These are phyloP conservation scores for Rhodosporidiobolus sp. DNA, from an alignment of 768 basidiomycete species.

Conservation along the genomic window DNA sequence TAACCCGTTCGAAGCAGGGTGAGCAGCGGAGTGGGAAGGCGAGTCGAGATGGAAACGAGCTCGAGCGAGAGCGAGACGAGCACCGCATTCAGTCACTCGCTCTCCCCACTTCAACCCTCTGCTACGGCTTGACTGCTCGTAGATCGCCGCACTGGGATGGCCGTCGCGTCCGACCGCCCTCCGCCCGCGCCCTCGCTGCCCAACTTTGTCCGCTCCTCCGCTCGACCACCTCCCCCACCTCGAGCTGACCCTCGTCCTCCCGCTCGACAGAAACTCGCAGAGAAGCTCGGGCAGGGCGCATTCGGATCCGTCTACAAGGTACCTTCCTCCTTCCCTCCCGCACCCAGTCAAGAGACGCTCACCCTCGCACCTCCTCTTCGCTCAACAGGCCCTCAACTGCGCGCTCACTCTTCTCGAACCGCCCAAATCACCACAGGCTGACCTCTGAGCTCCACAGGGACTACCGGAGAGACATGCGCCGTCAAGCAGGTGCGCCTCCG, in stretches of 20 bases:
- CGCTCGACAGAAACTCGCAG: conserved; percentile 26
- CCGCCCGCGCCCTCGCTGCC: conserved; percentile 15
- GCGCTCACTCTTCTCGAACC: neutral
- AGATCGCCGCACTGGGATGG: neutral
- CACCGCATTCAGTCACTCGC: no score
- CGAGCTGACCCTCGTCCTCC: neutral
- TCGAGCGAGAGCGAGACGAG: no score
- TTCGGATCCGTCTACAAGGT: conserved; percentile 38
- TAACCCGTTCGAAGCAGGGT: no score
- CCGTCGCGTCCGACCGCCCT: neutral
- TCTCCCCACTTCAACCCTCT: no score
- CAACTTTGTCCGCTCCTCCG: conserved; percentile 20
- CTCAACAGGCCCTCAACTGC: conserved; percentile 40
- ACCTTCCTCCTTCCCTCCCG: neutral
- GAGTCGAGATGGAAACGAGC: no score
- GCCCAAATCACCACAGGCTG: neutral
- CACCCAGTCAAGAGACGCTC: neutral
- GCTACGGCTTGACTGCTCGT: no score
- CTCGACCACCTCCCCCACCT: neutral
- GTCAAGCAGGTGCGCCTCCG: conserved; percentile 68
- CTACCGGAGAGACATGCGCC: conserved; percentile 95
- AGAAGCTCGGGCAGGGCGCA: conserved; percentile 36
- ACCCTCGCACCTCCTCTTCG: neutral
- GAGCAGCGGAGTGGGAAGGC: neutral
- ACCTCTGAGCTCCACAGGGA: conserved; percentile 64